Base-by-base conservation (phyloP, 805 yeast genomes). In the Lipomyces chichibuensis region DNA sequence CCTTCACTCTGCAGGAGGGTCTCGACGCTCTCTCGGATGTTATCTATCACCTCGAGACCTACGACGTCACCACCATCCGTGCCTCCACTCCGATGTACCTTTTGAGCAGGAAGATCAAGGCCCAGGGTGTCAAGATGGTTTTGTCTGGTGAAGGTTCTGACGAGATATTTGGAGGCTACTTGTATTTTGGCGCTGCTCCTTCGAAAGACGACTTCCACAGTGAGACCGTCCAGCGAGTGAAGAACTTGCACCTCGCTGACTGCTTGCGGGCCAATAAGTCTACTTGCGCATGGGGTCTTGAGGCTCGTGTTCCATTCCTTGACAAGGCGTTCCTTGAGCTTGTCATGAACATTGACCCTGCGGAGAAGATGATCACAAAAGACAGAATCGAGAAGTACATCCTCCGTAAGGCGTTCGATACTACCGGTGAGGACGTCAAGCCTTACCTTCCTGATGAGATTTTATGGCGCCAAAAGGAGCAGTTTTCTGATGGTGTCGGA, bases 251-350 rank as follows among this genome's bases (percentile, higher is more conserved):
- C 81, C 88, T 88, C 74, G 92, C 98, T 69, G 99, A 95, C 83
- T 94, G 98, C 84, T 83, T 95, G 79, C 89, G 99, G 81, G 99
- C 99, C 72, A 95, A 95, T 90, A 95, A 95, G 83, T 93, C 98
- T 43, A 95, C 99, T 67, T 91, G 95, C 97, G 98, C 99, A 56
- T 95, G 99, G 99, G 99, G 99, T 80, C 86, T 95, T 72, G 99
- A 95, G 83, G 99, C 99, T 69, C 90, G 99, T 83, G 99, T 95
- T 74, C 99, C 99, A 74, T 95, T 95, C 90, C 86, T 95, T 82
- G 99, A 95, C 82, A 91, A 88, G 83, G 85, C 88, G 78, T 95
- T 95, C 86, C 83, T 95, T 80, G 91, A 94, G 76, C 86, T 91
- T 57, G 87, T 96, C 80, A 89, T 95, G 97, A 89, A 90, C 89